Percentiles rank a stretch among this genome's conserved stretches.
phyloP scores from a whole-genome alignment of 2,329 filamentous ascomycete genomes.

The Alternaria atra region DNA sequence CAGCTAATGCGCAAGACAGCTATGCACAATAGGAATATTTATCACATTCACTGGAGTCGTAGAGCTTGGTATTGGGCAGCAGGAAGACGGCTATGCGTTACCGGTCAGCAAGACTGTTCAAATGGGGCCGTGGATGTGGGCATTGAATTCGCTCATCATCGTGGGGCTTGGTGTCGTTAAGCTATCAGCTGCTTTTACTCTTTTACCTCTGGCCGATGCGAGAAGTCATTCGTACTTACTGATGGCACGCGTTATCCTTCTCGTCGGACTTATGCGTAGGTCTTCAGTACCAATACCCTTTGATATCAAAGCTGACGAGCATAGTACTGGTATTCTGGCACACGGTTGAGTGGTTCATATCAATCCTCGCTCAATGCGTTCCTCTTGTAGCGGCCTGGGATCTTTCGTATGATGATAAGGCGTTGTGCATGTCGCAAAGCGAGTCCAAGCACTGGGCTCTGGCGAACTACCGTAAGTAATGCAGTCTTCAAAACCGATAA shows the following conservation, averaged over 20 bases:
- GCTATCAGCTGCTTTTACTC: constrained; percentile 57
- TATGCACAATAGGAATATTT: constrained; percentile 14
- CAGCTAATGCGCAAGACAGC: background rate
- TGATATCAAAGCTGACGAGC: constrained; percentile 8
- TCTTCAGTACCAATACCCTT: background rate
- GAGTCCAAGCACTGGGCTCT: constrained; percentile 57
- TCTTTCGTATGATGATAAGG: background rate
- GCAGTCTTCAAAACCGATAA: background rate
- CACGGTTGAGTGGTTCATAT: constrained; percentile 53
- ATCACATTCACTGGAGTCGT: constrained; percentile 15
- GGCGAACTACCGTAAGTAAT: constrained; percentile 52
- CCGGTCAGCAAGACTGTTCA: constrained; percentile 1
- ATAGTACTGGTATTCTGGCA: constrained; percentile 41
- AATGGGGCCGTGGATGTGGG: constrained; percentile 15
- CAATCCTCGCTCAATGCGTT: constrained; percentile 57
- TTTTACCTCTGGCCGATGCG: constrained; percentile 54
- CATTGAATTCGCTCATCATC: constrained; percentile 48
- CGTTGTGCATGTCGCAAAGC: constrained; percentile 42
- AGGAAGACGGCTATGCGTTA: constrained; percentile 28
- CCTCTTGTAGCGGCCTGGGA: constrained; percentile 59
- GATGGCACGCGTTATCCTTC: constrained; percentile 11
- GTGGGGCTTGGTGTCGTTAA: constrained; percentile 58
- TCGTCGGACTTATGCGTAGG: constrained; percentile 55
- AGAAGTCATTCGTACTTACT: constrained; percentile 47
- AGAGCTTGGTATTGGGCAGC: constrained; percentile 54